Evolutionary conservation across 164 flowering plant species (phyloP), one percentile per base, ranked within the genome.

Genomic region (Liriodendron chinense): DNA sequence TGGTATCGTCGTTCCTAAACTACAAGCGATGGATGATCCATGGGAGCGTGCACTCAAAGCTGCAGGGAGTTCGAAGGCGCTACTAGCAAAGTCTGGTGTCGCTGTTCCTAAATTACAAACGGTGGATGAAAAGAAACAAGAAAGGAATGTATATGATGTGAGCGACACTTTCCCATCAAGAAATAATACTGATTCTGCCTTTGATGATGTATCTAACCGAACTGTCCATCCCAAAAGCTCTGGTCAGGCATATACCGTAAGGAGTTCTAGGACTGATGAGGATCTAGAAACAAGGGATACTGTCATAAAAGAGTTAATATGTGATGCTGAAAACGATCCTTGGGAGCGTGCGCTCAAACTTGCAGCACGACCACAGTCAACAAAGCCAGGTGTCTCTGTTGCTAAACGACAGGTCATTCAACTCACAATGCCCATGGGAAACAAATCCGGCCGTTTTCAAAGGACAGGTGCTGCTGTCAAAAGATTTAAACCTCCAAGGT

Each of bases 381-480:
- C 81, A 73, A 91, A 89, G 72, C 78, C 85, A 34, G 76, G 23
- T 43, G 65, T 76, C 63, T 56, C 85, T 76, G 79, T 82, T 85
- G 89, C 94, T 68, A 92, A 89, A 80, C 84, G 99, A 18, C 91
- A 88, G 82, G 86, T 93, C 53, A 90, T 95, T 82, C 99, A 95
- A 78, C 94, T 95, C 23, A 75, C 78, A 61, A 75, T 87, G 74
- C 94, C 98, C 67, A 49, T 64, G 50, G 84, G 72, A 34, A 84
- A 79, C 76, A 85, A 85, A 85, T 75, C 84, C 59, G 86, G 82
- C 22, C 69, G 78, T 74, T 69, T 73, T 65, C 85, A 85, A 25
- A 87, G 88, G 82, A 65, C 74, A 74, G 88, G 81, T 78, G 77
- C 82, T 66, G 80, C 81, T 77, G 74, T 80, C 47, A 90, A 83